Evolutionary conservation across 345 rosid genomes (phyloP).

Genomic region (Limnanthes douglasii): DNA sequence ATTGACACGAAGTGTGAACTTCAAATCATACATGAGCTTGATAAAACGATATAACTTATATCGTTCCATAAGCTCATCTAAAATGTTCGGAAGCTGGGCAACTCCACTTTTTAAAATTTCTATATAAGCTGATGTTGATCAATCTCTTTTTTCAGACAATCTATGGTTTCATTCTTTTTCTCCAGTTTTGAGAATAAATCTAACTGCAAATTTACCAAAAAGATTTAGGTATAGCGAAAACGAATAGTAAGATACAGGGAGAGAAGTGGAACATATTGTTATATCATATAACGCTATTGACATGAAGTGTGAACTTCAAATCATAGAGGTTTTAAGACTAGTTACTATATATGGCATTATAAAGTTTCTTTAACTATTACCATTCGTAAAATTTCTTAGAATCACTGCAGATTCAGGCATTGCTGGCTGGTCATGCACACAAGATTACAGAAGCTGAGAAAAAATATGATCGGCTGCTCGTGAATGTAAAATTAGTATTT

Average conservation of each 20-base stretch:
- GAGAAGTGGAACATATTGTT: conserved; percentile 1
- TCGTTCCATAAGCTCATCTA: conserved; percentile 45
- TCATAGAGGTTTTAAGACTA: conserved; percentile 32
- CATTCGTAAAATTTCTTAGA: conserved; percentile 7
- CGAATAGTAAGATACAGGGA: conserved; percentile 6
- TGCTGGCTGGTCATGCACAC: conserved; percentile 41
- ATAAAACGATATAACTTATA: no score
- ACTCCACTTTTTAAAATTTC: conserved; percentile 44
- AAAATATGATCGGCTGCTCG: conserved; percentile 66
- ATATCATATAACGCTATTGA: conserved; percentile 41
- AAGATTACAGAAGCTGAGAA: conserved; percentile 57
- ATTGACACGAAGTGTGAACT: conserved; percentile 45
- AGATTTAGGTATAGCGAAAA: conserved; percentile 11
- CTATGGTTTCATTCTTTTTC: conserved; percentile 31
- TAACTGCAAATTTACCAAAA: conserved; percentile 33
- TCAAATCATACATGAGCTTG: conserved; percentile 27
- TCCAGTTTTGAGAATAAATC: conserved; percentile 35
- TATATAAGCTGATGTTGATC: conserved; percentile 25
- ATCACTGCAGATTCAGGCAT: conserved; percentile 44
- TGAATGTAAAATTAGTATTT: conserved; percentile 61
- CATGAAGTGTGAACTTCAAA: conserved; percentile 45
- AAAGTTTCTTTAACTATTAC: conserved; percentile 2
- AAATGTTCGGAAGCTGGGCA: conserved; percentile 25
- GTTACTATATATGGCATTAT: conserved; percentile 1
- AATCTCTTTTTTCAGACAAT: conserved; percentile 27